Conservation (phyloP, 2,329 filamentous ascomycete genomes). For the Penicillium sp. region DNA sequence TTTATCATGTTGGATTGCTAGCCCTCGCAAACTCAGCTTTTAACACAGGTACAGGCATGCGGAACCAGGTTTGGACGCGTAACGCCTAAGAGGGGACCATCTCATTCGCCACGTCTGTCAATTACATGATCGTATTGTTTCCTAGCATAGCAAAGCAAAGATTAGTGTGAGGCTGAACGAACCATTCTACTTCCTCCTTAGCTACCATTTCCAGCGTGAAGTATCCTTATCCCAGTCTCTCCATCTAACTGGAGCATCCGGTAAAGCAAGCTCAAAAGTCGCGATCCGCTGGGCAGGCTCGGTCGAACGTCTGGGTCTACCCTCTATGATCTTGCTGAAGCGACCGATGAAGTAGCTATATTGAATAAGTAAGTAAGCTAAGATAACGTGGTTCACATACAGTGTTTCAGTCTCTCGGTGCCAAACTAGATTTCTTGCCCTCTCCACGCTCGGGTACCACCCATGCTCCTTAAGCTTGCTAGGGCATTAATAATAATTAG, state of each 20-base stretch:
- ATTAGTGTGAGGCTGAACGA: neutral
- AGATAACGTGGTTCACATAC: neutral
- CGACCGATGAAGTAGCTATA: neutral
- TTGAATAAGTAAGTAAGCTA: neutral
- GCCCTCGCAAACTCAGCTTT: slow-evolving; percentile 3
- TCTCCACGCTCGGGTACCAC: neutral
- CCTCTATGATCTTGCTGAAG: neutral
- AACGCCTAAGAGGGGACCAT: no score
- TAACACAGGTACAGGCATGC: slow-evolving; percentile 2
- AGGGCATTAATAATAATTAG: neutral
- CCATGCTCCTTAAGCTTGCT: neutral
- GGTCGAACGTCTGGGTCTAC: neutral
- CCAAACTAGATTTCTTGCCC: neutral
- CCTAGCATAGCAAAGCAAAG: neutral
- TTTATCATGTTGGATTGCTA: slow-evolving; percentile 7
- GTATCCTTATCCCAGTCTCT: neutral
- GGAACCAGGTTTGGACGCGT: slow-evolving; percentile 39
- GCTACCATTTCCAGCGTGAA: slow-evolving; percentile 1
- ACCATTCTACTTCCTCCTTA: neutral
- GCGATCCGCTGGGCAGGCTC: neutral
- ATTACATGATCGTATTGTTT: neutral
- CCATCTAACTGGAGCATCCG: neutral
- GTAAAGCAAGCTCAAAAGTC: neutral
- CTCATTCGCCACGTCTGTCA: no score
- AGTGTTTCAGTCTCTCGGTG: neutral